phyloP scores from a whole-genome alignment of 805 yeast species.

The Wickerhamiella lipophila region DNA sequence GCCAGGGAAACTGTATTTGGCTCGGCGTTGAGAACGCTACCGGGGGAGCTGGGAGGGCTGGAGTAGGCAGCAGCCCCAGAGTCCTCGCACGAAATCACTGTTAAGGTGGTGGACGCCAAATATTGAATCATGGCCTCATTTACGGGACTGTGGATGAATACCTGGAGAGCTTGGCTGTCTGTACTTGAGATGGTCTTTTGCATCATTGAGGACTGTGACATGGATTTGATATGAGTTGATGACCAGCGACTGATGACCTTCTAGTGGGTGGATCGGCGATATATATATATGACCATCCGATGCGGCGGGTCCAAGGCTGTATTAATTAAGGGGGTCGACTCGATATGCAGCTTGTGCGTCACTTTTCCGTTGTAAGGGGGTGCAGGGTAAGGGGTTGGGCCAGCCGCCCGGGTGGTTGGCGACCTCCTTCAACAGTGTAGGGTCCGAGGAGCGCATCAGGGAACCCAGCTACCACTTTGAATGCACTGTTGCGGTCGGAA shows the following conservation, averaged over 20 bases:
- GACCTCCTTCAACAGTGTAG: neutral
- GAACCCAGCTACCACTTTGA: neutral
- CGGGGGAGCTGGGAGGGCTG: slow-evolving; percentile 22
- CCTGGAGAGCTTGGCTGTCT: slow-evolving; percentile 30
- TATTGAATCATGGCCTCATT: slow-evolving; percentile 31
- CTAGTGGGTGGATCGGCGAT: neutral
- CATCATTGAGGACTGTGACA: neutral
- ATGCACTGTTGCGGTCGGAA: neutral
- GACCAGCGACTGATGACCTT: neutral
- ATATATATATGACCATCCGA: slow-evolving; percentile 3
- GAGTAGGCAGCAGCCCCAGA: slow-evolving; percentile 16
- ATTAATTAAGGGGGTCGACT: slow-evolving; percentile 12
- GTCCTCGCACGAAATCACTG: slow-evolving; percentile 29
- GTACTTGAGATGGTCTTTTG: neutral
- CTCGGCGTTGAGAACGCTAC: slow-evolving; percentile 16
- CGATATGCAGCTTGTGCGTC: slow-evolving; percentile 11
- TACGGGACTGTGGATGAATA: slow-evolving; percentile 33
- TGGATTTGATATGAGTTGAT: neutral
- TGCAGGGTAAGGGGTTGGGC: slow-evolving; percentile 1
- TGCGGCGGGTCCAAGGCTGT: slow-evolving; percentile 12
- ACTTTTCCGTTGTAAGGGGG: slow-evolving; percentile 7
- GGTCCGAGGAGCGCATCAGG: neutral
- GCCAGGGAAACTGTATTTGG: slow-evolving; percentile 25
- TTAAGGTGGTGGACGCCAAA: slow-evolving; percentile 31
- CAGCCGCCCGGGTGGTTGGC: slow-evolving; percentile 1